These are phyloP conservation scores for Calvatia gigantea DNA, from an alignment of 768 basidiomycete species.

Conservation along the genomic window DNA sequence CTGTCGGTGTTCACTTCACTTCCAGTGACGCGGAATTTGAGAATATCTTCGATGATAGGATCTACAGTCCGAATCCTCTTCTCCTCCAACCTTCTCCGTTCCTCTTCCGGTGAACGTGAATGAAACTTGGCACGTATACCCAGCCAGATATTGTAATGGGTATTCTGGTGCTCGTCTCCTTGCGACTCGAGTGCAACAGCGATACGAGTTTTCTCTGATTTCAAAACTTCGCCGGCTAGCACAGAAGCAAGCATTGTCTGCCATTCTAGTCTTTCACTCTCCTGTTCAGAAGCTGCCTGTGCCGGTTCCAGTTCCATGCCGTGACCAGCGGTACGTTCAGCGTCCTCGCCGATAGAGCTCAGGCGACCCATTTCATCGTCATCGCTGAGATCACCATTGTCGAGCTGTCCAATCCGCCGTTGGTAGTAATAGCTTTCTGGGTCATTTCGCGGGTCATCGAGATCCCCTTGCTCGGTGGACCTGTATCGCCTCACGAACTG, in stretches of 20 bases:
- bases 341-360: slow-evolving; percentile 32
- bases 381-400: slow-evolving; percentile 69
- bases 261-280: slow-evolving; percentile 89
- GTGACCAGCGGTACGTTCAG: slow-evolving; percentile 49
- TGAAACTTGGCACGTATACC: slow-evolving; percentile 86
- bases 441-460: slow-evolving; percentile 66
- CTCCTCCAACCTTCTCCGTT: slow-evolving; percentile 78
- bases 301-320: slow-evolving; percentile 60
- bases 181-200: slow-evolving; percentile 72
- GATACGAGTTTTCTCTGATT: slow-evolving; percentile 92
- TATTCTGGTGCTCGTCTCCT: slow-evolving; percentile 64
- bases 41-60: slow-evolving; percentile 78
- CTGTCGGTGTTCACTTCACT: slow-evolving; percentile 29
- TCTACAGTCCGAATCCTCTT: slow-evolving; percentile 79
- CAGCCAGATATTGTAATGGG: slow-evolving; percentile 78
- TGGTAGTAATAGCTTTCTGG: slow-evolving; percentile 84
- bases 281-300: slow-evolving; percentile 66
- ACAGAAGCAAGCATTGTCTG: slow-evolving; percentile 94
- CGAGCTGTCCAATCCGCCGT: slow-evolving; percentile 62
- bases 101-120: slow-evolving; percentile 77
- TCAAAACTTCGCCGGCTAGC: slow-evolving; percentile 89
- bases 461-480: slow-evolving; percentile 45
- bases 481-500: slow-evolving; percentile 79
- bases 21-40: slow-evolving; percentile 61
- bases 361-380: slow-evolving; percentile 59